A percentile compares a stretch with the other conserved stretches of the same genome.
These are phyloP conservation scores for Artemisia tridentata DNA, from an alignment of 129 eudicot species.

Conservation along the genomic window DNA sequence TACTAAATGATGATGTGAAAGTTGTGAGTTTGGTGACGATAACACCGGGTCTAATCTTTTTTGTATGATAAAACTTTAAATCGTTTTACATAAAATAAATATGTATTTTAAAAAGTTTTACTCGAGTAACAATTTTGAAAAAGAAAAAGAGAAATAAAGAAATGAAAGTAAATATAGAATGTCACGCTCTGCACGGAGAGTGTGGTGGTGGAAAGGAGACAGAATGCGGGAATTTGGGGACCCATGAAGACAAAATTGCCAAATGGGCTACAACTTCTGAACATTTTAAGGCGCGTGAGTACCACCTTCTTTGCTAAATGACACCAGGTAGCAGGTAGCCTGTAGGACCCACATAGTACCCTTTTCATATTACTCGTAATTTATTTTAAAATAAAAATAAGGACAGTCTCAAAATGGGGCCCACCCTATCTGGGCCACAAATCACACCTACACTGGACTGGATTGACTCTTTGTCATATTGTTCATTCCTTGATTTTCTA, in stretches of 20 bases:
- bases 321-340: conserved; percentile 14
- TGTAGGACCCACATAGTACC: background rate
- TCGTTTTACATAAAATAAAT: too few species aligned
- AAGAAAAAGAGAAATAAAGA: too few species aligned
- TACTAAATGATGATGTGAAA: fast-evolving
- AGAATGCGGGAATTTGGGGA: conserved; percentile 28
- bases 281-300: conserved; percentile 11
- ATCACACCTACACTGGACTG: conserved; percentile 15
- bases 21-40: too few species aligned
- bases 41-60: too few species aligned
- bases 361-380: background rate
- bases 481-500: background rate
- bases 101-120: too few species aligned
- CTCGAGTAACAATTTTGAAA: too few species aligned
- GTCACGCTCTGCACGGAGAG: conserved; percentile 7
- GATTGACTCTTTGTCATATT: background rate
- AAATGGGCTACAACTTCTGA: conserved; percentile 18
- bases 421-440: conserved; percentile 14
- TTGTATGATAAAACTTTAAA: too few species aligned
- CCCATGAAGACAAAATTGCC: conserved; percentile 13
- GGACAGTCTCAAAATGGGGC: conserved; percentile 15
- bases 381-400: background rate
- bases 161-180: too few species aligned
- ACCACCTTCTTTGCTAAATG: conserved; percentile 8
- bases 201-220: background rate